A percentile compares a stretch with the other conserved stretches of the same genome.
These are phyloP conservation scores for Garcia nutans DNA, from an alignment of 345 rosid species.

Conservation along the genomic window DNA sequence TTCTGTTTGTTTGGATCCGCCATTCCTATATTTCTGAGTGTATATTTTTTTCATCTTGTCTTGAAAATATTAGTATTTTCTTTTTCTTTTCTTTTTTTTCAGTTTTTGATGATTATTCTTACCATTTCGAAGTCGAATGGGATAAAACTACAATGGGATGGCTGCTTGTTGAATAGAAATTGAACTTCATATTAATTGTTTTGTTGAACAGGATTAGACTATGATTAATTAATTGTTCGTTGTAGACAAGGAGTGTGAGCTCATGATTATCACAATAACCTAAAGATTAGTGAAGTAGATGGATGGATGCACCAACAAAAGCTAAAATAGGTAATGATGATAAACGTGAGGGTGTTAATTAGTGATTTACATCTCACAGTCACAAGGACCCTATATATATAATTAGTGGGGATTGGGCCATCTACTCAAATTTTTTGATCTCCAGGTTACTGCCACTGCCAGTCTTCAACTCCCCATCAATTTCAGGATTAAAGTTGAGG, in stretches of 20 bases:
- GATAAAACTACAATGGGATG: no score
- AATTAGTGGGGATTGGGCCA: not conserved
- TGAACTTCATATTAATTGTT: no score
- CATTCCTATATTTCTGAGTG: no score
- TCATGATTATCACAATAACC: not conserved
- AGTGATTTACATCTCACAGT: not conserved
- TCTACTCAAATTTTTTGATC: not conserved
- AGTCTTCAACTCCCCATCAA: not conserved
- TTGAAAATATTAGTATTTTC: no score
- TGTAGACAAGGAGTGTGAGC: not conserved
- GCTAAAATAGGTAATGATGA: not conserved
- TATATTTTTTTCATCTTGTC: no score
- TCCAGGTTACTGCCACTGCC: not conserved
- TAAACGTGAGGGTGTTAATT: conserved; percentile 4
- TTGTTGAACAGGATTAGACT: no score
- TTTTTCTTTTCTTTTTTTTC: no score
- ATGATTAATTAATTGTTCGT: no score
- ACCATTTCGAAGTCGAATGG: no score
- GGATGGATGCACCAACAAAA: conserved; percentile 1
- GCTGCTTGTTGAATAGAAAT: no score
- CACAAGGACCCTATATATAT: not conserved
- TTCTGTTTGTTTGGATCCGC: no score
- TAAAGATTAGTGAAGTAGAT: not conserved
- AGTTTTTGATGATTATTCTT: no score
- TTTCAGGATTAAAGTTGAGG: not conserved